Percentiles rank a stretch among this genome's conserved stretches.
These are phyloP conservation scores for Solanum chiquidenum DNA, from an alignment of 257 asterid species.

Conservation along the genomic window DNA sequence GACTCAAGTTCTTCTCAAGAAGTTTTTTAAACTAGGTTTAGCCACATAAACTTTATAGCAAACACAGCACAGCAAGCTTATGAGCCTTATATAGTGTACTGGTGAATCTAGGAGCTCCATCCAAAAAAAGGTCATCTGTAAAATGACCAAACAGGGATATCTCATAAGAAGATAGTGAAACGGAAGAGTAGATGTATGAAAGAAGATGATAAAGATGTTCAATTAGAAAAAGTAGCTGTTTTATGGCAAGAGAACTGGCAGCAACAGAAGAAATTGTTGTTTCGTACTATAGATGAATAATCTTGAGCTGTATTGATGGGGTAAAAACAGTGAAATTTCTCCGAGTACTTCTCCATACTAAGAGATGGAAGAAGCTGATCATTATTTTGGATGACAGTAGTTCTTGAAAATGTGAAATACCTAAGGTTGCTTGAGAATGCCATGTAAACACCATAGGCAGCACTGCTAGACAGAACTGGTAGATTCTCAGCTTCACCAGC, in stretches of 20 bases:
- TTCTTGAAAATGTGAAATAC: conserved; percentile 18
- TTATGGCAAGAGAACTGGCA: not conserved
- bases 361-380: not conserved
- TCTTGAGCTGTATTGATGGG: not conserved
- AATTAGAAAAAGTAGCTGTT: not conserved
- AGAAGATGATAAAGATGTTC: not conserved
- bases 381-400: not conserved
- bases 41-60: not conserved
- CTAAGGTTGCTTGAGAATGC: conserved; percentile 91
- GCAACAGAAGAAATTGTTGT: not conserved
- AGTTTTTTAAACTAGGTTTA: not conserved
- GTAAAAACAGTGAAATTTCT: not conserved
- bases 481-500: conserved; percentile 89
- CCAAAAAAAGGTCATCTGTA: not conserved
- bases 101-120: not conserved
- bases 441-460: conserved; percentile 89
- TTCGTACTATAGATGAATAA: not conserved
- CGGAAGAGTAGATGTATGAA: not conserved
- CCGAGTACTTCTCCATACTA: not conserved
- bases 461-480: conserved; percentile 69
- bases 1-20: not conserved
- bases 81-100: not conserved
- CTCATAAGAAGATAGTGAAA: not conserved
- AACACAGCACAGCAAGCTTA: not conserved
- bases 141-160: not conserved